Evolutionary conservation across 2,329 filamentous ascomycete species (phyloP).

Genomic region (Apiospora malaysiana): DNA sequence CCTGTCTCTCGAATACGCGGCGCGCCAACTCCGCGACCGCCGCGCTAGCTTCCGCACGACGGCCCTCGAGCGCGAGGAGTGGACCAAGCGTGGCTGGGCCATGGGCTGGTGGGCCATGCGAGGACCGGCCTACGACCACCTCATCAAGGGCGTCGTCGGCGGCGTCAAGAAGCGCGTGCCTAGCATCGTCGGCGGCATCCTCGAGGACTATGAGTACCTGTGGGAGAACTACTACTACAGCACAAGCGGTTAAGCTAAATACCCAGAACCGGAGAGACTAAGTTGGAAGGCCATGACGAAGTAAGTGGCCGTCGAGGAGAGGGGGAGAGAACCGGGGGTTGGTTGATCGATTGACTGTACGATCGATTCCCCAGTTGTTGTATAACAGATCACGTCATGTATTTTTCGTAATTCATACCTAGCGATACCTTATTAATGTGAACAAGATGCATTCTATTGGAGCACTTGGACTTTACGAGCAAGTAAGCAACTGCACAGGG

Average conservation of each 20-base stretch:
- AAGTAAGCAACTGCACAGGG: too few relatives aligned
- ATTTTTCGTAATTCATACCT: neutral
- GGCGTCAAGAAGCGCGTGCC: constrained; percentile 79
- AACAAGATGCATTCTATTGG: neutral
- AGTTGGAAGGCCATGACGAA: neutral
- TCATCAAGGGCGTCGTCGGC: constrained; percentile 77
- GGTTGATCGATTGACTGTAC: too few relatives aligned
- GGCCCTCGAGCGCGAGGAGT: constrained; percentile 86
- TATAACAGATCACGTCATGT: constrained; percentile 4
- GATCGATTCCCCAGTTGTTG: neutral
- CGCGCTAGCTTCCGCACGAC: constrained; percentile 77
- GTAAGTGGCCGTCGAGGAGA: neutral
- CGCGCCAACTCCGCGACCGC: constrained; percentile 79
- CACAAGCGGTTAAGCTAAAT: constrained; percentile 41
- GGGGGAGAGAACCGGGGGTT: neutral
- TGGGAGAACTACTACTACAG: constrained; percentile 98
- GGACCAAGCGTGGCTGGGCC: constrained; percentile 85
- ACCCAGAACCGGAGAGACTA: neutral
- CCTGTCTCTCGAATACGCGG: constrained; percentile 82
- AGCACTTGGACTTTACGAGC: neutral
- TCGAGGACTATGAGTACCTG: constrained; percentile 96
- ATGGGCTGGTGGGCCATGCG: constrained; percentile 97
- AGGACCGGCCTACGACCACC: constrained; percentile 94
- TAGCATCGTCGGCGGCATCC: constrained; percentile 79
- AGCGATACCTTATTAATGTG: constrained; percentile 16